Percentiles rank a stretch among this genome's conserved stretches.
Conservation (phyloP, 2,329 filamentous ascomycete species). For the Neonectria faginata region DNA sequence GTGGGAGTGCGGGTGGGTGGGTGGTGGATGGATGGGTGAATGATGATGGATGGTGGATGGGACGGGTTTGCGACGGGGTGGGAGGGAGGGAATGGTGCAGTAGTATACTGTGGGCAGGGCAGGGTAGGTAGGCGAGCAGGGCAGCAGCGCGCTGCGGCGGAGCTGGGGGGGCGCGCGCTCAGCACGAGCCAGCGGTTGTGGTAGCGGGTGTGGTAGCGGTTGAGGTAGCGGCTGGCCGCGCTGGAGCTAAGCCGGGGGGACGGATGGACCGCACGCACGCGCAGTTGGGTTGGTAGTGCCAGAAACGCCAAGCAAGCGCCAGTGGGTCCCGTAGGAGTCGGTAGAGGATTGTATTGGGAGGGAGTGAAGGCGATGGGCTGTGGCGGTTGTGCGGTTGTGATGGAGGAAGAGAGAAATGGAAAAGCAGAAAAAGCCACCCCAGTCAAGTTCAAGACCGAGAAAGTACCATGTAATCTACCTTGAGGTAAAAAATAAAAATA, state of each 20-base stretch:
- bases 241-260: slow-evolving; percentile 21
- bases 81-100: slow-evolving; percentile 40
- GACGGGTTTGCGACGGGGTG: slow-evolving; percentile 45
- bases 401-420: neutral
- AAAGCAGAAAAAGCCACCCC: slow-evolving; percentile 8
- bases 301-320: slow-evolving; percentile 18
- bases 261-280: slow-evolving; percentile 27
- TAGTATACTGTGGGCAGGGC: slow-evolving; percentile 34
- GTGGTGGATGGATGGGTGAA: slow-evolving; percentile 33
- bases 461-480: neutral
- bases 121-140: slow-evolving; percentile 20
- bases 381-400: slow-evolving; percentile 22
- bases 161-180: slow-evolving; percentile 14
- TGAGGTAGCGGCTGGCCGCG: slow-evolving; percentile 3
- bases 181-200: slow-evolving; percentile 1
- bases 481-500: neutral
- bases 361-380: neutral
- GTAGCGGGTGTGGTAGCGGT: neutral
- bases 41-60: slow-evolving; percentile 45
- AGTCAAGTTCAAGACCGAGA: slow-evolving; percentile 1
- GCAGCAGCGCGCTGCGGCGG: slow-evolving; percentile 9
- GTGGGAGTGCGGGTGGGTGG: slow-evolving; percentile 29
- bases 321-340: slow-evolving; percentile 8
- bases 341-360: slow-evolving; percentile 1
- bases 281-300: slow-evolving; percentile 12